These are phyloP conservation scores for Phialophora verrucosa DNA, from an alignment of 2,329 filamentous ascomycete species.

Conservation along the genomic window DNA sequence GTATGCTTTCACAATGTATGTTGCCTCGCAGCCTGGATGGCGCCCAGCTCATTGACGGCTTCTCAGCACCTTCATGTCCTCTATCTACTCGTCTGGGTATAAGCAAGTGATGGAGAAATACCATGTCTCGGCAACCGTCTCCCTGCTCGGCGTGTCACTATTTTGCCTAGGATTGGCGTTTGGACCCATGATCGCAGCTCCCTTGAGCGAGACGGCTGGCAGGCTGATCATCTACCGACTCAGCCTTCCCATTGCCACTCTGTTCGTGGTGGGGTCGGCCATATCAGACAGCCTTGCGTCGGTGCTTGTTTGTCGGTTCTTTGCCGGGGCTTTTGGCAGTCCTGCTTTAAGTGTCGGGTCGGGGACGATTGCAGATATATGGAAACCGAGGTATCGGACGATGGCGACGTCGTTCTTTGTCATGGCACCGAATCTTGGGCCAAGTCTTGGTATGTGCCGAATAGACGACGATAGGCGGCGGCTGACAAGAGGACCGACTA, in stretches of 20 bases:
- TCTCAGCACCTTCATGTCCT: conserved; percentile 39
- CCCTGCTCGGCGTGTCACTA: conserved; percentile 67
- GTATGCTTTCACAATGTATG: conserved; percentile 18
- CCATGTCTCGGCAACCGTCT: conserved; percentile 40
- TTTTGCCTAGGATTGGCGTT: conserved; percentile 74
- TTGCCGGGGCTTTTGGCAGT: conserved; percentile 72
- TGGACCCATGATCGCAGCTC: conserved; percentile 73
- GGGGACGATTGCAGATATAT: conserved; percentile 28
- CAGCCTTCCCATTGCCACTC: conserved; percentile 65
- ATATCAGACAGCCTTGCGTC: conserved; percentile 68
- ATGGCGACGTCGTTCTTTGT: conserved; percentile 60
- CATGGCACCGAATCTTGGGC: conserved; percentile 69
- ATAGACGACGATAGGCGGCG: neutral
- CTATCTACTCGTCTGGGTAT: conserved; percentile 48
- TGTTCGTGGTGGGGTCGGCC: conserved; percentile 50
- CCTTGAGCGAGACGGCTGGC: conserved; percentile 72
- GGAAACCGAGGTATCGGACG: conserved; percentile 45
- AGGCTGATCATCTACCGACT: conserved; percentile 72
- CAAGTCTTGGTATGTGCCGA: conserved; percentile 49
- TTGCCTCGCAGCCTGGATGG: neutral
- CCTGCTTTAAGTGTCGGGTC: conserved; percentile 20
- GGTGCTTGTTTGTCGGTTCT: conserved; percentile 73
- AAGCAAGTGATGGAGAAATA: conserved; percentile 59
- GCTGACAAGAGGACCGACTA: conserved; percentile 47
- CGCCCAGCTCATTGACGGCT: neutral